phyloP scores from a whole-genome alignment of 208 protist genomes.

The Crithidia brevicula region DNA sequence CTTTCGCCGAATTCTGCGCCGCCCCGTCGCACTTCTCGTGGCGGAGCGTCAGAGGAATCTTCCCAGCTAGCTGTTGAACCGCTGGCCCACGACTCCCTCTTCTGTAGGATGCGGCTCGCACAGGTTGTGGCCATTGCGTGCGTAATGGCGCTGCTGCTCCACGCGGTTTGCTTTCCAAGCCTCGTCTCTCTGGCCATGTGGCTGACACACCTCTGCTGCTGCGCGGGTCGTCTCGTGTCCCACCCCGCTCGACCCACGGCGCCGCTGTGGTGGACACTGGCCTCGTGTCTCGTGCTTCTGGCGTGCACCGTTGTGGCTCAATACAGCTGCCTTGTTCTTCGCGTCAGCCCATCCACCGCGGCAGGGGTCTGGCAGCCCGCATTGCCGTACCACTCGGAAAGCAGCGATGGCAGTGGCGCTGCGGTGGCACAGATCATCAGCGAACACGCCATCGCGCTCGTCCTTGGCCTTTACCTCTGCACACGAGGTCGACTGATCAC shows the following conservation, averaged over 20 bases:
- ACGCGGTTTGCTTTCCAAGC: constrained; percentile 30
- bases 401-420: neutral
- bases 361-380: constrained; percentile 22
- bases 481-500: neutral
- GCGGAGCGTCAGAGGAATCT: no score
- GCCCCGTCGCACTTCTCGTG: no score
- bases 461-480: constrained; percentile 17
- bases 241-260: constrained; percentile 3
- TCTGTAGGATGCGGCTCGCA: neutral
- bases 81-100: no score
- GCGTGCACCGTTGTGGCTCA: constrained; percentile 9
- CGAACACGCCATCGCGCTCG: constrained; percentile 17
- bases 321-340: constrained; percentile 9
- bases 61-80: no score
- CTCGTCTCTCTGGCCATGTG: constrained; percentile 25
- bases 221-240: constrained; percentile 18
- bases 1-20: neutral
- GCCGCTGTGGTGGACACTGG: constrained; percentile 3
- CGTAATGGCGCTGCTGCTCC: constrained; percentile 22
- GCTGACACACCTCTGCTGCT: constrained; percentile 28
- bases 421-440: constrained; percentile 12
- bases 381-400: constrained; percentile 1
- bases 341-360: constrained; percentile 8
- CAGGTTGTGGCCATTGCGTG: constrained; percentile 21
- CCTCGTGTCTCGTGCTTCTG: neutral